A percentile compares a stretch with the other conserved stretches of the same genome.
Evolutionary conservation across 2,329 filamentous ascomycete genomes (phyloP).

Genomic region (Fusarium chlamydosporum): DNA sequence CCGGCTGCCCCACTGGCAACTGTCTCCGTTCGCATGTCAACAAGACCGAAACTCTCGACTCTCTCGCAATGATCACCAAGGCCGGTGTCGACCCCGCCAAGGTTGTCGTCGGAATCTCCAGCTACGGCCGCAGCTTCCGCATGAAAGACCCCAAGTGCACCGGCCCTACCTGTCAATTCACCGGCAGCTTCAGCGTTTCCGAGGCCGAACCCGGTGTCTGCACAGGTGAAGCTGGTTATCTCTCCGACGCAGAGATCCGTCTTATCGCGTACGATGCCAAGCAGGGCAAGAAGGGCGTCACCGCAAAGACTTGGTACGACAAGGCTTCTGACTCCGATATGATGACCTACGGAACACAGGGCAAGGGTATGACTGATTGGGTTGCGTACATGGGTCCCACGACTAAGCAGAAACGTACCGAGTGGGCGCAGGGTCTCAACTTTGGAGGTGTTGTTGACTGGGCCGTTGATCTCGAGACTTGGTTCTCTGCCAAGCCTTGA

Average conservation of each 20-base stretch:
- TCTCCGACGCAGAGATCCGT: constrained; percentile 51
- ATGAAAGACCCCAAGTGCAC: constrained; percentile 49
- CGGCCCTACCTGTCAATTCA: constrained; percentile 47
- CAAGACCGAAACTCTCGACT: constrained; percentile 56
- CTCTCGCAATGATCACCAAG: constrained; percentile 57
- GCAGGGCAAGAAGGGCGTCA: constrained; percentile 35
- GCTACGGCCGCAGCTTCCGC: constrained; percentile 51
- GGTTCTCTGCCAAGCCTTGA: constrained; percentile 43
- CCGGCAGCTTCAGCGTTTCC: constrained; percentile 45
- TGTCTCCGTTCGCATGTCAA: constrained; percentile 59
- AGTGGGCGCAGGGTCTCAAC: constrained; percentile 44
- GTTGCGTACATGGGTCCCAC: constrained; percentile 51
- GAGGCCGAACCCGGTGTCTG: constrained; percentile 48
- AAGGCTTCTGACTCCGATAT: constrained; percentile 46
- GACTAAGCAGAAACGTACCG: constrained; percentile 45
- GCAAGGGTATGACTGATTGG: constrained; percentile 49
- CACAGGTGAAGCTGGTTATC: constrained; percentile 47
- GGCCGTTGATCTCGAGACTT: constrained; percentile 51
- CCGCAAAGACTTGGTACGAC: constrained; percentile 42
- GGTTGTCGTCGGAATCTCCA: constrained; percentile 50
- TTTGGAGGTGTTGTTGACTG: constrained; percentile 53
- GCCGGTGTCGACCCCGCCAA: constrained; percentile 54
- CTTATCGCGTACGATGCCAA: constrained; percentile 47
- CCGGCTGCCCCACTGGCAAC: constrained; percentile 50
- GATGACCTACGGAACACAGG: constrained; percentile 42